Base-by-base conservation (phyloP, 306 rosid genomes). In the Pterocarpus santalinus region DNA sequence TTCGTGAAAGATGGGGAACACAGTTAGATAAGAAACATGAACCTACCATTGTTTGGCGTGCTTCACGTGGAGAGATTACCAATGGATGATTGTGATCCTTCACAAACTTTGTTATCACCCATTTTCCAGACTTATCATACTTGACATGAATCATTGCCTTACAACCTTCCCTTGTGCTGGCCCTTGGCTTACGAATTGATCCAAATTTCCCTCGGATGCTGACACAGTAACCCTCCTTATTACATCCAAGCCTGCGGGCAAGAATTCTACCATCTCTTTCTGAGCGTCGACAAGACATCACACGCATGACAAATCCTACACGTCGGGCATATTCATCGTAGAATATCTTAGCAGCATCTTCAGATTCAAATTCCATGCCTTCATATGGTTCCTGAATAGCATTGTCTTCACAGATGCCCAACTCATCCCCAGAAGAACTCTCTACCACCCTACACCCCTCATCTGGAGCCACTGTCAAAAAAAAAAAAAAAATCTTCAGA, bases 121-220 rank as follows among this genome's bases (percentile, higher is more conserved):
- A 95, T 88, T 92, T 95, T 73, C 90, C 97, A 47, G 95, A 90
- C 84, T 91, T 89, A 28, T 91, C 97, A 84, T 72, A 95, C 82
- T 95, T 95, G 34, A 95, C 91, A 76, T 95, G 97, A 86, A 95
- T 89, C 98, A 95, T 95, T 1, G 97, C 98, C 91, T 91, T 95
- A 68, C 98, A 95, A 76, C 98, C 98, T 81, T 91, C 98, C 87
- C 98, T 89, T 69, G 98, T 90, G 88, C 97, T 92, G 17, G 97
- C 83, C 70, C 97, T 87, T 41, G 97, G 92, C 85, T 91, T 91
- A 52, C 98, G 89, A 78, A 89, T 88, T 5, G 94, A 86, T 67
- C 97, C 91, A 43, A 82, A 89, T 72, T 95, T 92, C 73, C 97
- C 97, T 28, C 91, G 90, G 74, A 91, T 86, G 78, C 97, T 92